Percentiles rank a stretch among this genome's conserved stretches.
Conservation (phyloP, 208 protist species). For the Acanthamoeba polyphaga region DNA sequence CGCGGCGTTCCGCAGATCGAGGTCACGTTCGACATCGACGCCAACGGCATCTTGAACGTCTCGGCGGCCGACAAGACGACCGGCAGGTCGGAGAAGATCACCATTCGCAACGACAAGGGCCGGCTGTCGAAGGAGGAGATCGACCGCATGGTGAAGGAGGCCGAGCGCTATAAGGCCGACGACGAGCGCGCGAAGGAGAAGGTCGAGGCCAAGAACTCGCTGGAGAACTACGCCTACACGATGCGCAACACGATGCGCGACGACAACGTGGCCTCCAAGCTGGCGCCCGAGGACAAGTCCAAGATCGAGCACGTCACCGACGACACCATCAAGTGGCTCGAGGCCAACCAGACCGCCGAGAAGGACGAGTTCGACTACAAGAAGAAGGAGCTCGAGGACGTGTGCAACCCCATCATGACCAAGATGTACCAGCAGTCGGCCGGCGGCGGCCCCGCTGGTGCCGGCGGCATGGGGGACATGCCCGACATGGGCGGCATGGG, state of each 20-base stretch:
- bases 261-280: conserved; percentile 90
- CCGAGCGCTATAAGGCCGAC: conserved; percentile 94
- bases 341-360: conserved; percentile 89
- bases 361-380: conserved; percentile 88
- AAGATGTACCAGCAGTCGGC: conserved; percentile 88
- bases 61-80: conserved; percentile 96
- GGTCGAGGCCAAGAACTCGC: conserved; percentile 92
- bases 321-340: conserved; percentile 91
- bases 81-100: conserved; percentile 96
- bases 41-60: conserved; percentile 98
- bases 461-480: conserved; percentile 81
- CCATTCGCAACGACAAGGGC: conserved; percentile 98
- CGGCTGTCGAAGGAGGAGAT: conserved; percentile 95
- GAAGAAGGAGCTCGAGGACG: conserved; percentile 91
- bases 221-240: conserved; percentile 96
- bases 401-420: conserved; percentile 90
- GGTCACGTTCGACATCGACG: conserved; percentile 98
- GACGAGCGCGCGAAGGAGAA: conserved; percentile 90
- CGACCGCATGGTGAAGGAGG: conserved; percentile 95
- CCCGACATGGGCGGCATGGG: conserved; percentile 81
- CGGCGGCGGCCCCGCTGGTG: conserved; percentile 36
- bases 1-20: conserved; percentile 97
- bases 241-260: conserved; percentile 96
- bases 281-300: conserved; percentile 88
- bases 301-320: conserved; percentile 90